phyloP scores from a whole-genome alignment of 1,284 basidiomycete species.

The Tilletiaria anomala region DNA sequence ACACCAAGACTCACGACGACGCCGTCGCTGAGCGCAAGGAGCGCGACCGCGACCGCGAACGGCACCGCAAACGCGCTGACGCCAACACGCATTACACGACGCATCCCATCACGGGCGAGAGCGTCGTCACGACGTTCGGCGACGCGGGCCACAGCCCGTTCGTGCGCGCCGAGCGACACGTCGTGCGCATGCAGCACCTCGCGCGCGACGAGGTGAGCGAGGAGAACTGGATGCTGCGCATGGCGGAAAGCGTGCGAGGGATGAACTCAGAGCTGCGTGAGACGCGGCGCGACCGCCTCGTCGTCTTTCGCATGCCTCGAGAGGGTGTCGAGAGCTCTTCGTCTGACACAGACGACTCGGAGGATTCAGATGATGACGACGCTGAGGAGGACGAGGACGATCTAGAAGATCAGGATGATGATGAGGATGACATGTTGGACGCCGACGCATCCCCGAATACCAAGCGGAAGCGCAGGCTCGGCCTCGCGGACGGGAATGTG shows the following conservation, averaged over 20 bases:
- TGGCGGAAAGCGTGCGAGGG: conserved; percentile 29
- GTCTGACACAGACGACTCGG: neutral
- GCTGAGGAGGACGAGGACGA: conserved; percentile 6
- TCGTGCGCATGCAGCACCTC: conserved; percentile 14
- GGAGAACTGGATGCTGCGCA: conserved; percentile 37
- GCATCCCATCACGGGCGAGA: conserved; percentile 26
- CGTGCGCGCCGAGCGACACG: conserved; percentile 24
- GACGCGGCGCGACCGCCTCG: conserved; percentile 18
- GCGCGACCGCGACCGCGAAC: conserved; percentile 18
- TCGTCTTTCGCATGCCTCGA: conserved; percentile 3
- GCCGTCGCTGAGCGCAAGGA: too few species aligned
- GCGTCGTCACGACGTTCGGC: conserved; percentile 28
- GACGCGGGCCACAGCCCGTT: conserved; percentile 31
- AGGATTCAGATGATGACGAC: conserved; percentile 3
- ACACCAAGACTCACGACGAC: too few species aligned
- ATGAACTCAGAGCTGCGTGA: conserved; percentile 34
- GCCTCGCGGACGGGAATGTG: neutral
- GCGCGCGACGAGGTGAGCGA: conserved; percentile 28
- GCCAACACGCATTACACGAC: conserved; percentile 20
- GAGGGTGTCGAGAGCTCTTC: neutral
- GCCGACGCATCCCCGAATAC: neutral
- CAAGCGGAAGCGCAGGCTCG: neutral
- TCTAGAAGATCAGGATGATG: conserved; percentile 7
- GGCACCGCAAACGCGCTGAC: conserved; percentile 6
- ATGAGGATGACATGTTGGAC: neutral